Evolutionary conservation across 2,329 filamentous ascomycete species (phyloP).

Genomic region (Mariannaea sp.): DNA sequence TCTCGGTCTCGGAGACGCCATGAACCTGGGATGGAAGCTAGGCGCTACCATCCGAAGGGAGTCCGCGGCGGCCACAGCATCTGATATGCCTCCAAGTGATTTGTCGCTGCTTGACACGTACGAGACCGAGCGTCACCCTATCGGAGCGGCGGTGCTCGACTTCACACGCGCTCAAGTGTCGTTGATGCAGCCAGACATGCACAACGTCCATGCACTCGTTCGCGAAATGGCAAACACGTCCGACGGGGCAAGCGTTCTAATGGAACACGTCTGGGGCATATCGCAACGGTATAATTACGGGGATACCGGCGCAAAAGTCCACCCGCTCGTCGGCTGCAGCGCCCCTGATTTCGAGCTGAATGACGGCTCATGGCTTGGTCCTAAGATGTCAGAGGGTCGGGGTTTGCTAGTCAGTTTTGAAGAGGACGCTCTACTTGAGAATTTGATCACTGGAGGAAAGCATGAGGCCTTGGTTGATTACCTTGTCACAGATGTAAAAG

Average conservation of each 20-base stretch:
- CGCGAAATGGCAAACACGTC: slow-evolving; percentile 35
- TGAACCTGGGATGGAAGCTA: slow-evolving; percentile 58
- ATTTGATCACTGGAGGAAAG: background rate
- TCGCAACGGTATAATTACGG: slow-evolving; percentile 38
- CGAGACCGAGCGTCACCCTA: slow-evolving; percentile 50
- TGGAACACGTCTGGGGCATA: slow-evolving; percentile 44
- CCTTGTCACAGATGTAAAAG: slow-evolving; percentile 24
- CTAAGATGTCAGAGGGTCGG: slow-evolving; percentile 36
- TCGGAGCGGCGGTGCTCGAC: slow-evolving; percentile 46
- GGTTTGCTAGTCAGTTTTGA: slow-evolving; percentile 39
- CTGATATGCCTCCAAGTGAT: slow-evolving; percentile 1
- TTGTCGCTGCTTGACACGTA: slow-evolving; percentile 51
- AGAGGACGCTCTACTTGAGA: slow-evolving; percentile 18
- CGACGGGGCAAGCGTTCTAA: slow-evolving; percentile 39
- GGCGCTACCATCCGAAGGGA: slow-evolving; percentile 43
- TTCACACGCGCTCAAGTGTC: slow-evolving; percentile 46
- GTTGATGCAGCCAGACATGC: slow-evolving; percentile 36
- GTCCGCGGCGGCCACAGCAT: background rate
- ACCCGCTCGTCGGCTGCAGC: slow-evolving; percentile 41
- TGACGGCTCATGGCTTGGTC: slow-evolving; percentile 37
- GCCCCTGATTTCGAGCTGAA: slow-evolving; percentile 43
- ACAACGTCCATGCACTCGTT: slow-evolving; percentile 36
- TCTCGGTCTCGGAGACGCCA: slow-evolving; percentile 54
- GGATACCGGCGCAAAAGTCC: slow-evolving; percentile 7
- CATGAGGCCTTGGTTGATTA: slow-evolving; percentile 30